phyloP scores from a whole-genome alignment of 169 alveolate genomes.

The Cryptosporidium viatorum region DNA sequence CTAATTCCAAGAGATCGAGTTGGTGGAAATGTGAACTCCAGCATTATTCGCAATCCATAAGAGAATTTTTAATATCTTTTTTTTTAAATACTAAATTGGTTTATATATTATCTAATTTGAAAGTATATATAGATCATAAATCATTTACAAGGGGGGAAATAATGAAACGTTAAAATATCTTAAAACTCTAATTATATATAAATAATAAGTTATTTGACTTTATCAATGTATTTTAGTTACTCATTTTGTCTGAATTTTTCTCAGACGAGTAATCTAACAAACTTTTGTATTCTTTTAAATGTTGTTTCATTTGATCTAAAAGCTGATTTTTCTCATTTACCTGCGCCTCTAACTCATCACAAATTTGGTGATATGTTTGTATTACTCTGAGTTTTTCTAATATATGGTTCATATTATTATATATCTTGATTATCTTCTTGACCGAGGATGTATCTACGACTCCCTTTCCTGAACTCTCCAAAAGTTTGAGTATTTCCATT shows the following conservation, averaged over 20 bases:
- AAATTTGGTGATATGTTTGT: conserved; percentile 53
- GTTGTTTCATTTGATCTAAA: conserved; percentile 28
- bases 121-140: not conserved
- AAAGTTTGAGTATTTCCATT: conserved; percentile 14
- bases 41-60: not conserved
- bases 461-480: conserved; percentile 57
- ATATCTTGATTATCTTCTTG: conserved; percentile 42
- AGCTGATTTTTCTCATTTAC: conserved; percentile 21
- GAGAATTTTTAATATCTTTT: too few relatives aligned
- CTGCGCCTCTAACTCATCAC: conserved; percentile 41
- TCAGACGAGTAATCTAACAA: not conserved
- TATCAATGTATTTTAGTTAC: not conserved
- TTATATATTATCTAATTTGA: not conserved
- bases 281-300: conserved; percentile 18
- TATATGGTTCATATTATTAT: conserved; percentile 52
- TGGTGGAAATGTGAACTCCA: conserved; percentile 74
- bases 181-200: not conserved
- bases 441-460: conserved; percentile 17
- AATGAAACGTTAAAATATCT: not conserved
- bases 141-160: not conserved
- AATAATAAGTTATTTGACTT: not conserved
- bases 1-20: conserved; percentile 92
- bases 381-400: conserved; percentile 53
- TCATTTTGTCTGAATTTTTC: not conserved
- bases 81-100: too few relatives aligned